Evolutionary conservation across 768 basidiomycete genomes (phyloP).

Genomic region (Kwoniella bestiolae): DNA sequence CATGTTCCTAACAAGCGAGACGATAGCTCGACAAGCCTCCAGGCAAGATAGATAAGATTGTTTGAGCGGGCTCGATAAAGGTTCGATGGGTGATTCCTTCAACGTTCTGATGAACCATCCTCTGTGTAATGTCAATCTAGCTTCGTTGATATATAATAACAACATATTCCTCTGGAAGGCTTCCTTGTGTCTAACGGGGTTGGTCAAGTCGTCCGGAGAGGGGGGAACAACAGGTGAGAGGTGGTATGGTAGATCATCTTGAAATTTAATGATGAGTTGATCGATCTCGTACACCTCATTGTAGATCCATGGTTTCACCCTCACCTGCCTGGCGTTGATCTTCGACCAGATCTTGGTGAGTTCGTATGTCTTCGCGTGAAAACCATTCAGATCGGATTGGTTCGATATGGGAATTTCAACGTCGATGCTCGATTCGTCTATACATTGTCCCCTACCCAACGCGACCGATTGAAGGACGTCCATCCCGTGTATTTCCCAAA

Average conservation of each 20-base stretch:
- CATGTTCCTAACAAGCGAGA: conserved; percentile 18
- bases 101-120: conserved; percentile 26
- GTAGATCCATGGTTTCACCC: conserved; percentile 25
- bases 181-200: conserved; percentile 10
- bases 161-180: conserved; percentile 29
- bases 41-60: conserved; percentile 18
- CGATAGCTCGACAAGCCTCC: conserved; percentile 22
- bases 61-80: conserved; percentile 12
- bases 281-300: conserved; percentile 25
- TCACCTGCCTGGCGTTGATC: conserved; percentile 32
- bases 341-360: conserved; percentile 28
- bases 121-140: conserved; percentile 22
- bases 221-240: conserved; percentile 21
- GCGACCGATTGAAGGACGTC: conserved; percentile 28
- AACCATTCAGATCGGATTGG: conserved; percentile 13
- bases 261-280: conserved; percentile 12
- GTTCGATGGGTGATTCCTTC: conserved; percentile 20
- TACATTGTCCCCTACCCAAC: conserved; percentile 29
- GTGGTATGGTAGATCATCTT: conserved; percentile 23
- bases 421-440: conserved; percentile 25
- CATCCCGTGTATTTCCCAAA: conserved; percentile 35
- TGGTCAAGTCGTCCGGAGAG: conserved; percentile 21
- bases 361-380: conserved; percentile 21
- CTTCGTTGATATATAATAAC: conserved; percentile 29
- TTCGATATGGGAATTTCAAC: conserved; percentile 24